Base-by-base conservation (phyloP, 495 filamentous ascomycete genomes). In the Talaromyces ruber region DNA sequence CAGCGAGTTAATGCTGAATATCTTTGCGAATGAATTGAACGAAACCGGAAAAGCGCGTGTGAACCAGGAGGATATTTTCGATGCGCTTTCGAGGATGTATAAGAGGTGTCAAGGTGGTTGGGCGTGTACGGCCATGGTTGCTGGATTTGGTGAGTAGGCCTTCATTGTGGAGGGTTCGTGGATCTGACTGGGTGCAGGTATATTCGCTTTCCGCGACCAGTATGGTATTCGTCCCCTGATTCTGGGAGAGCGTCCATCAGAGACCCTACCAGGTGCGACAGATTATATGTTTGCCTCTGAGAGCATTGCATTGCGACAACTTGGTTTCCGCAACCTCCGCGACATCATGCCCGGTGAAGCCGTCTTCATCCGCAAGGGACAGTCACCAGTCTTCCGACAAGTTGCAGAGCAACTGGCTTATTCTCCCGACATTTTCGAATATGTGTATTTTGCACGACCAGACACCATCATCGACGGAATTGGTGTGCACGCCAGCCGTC, bases 241-340 rank as follows among this genome's bases (percentile, higher is more conserved):
- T 45, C 79, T 97, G 5, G 94, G 94, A 51, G 88, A 84, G 65
- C 83, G 89, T 45, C 82, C 83, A 3, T 89, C 88, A 0, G 81
- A 84, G 0, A 63, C 54, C 34, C 39, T 58, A 1, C 39, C 52
- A 29, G 61, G 55, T 16, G 88, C 88, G 22, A 90, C 70, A 59
- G 94, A 98, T 75, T 98, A 97, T 76, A 95, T 98, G 90, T 86
- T 98, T 80, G 90, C 94, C 0, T 97, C 92, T n/a, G 94, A 98
- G 74, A 94, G 90, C 32, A 89, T 98, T 62, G 94, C 94, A 55
- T 78, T 98, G 47, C 83, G 87, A 59, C 92, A 96, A 68, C 84
- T 95, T 32, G 93, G 91, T 21, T 97, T 96, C 79, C 76, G 72
- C 24, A 81, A 92, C 70, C 89, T 96, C 65, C 73, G 79, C 39